phyloP scores from a whole-genome alignment of 805 yeast species.

The Kodamaea sagamina region DNA sequence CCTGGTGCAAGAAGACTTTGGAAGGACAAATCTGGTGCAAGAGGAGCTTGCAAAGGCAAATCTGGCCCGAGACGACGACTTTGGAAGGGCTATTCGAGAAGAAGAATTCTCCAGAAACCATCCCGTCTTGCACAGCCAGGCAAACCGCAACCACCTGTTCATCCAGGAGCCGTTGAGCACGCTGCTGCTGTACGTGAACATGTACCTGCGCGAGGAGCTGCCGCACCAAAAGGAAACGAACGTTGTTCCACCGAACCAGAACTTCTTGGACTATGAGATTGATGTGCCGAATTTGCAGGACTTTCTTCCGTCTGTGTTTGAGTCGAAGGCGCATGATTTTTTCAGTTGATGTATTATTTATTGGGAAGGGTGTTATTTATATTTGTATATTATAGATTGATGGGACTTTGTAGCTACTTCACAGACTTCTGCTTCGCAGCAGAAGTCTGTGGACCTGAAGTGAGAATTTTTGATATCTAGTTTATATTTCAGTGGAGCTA shows the following conservation, averaged over 20 bases:
- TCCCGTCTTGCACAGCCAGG: conserved; percentile 1
- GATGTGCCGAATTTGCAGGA: conserved; percentile 15
- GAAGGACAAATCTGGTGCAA: no score
- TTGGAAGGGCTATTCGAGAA: no score
- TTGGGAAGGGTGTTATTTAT: conserved; percentile 1
- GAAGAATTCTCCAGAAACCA: no score
- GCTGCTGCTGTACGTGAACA: conserved; percentile 12
- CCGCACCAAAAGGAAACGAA: conserved; percentile 1
- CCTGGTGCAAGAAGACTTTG: no score
- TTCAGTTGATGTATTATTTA: conserved; percentile 7
- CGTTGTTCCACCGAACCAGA: conserved; percentile 15
- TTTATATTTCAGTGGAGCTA: no score
- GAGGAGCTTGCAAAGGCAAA: no score
- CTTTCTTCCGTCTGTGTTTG: conserved; percentile 12
- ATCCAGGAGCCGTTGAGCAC: conserved; percentile 12
- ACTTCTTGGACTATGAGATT: conserved; percentile 15
- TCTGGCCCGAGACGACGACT: no score
- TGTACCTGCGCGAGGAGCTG: conserved; percentile 8
- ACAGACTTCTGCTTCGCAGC: no score
- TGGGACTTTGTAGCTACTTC: no score
- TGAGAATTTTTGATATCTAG: no score
- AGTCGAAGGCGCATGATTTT: conserved; percentile 8
- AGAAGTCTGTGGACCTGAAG: no score
- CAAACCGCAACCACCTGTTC: conserved; percentile 8
- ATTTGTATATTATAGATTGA: conserved; percentile 7